A percentile compares a stretch with the other conserved stretches of the same genome.
Conservation (phyloP, 305 asterid species). For the Euphrasia arctica region DNA sequence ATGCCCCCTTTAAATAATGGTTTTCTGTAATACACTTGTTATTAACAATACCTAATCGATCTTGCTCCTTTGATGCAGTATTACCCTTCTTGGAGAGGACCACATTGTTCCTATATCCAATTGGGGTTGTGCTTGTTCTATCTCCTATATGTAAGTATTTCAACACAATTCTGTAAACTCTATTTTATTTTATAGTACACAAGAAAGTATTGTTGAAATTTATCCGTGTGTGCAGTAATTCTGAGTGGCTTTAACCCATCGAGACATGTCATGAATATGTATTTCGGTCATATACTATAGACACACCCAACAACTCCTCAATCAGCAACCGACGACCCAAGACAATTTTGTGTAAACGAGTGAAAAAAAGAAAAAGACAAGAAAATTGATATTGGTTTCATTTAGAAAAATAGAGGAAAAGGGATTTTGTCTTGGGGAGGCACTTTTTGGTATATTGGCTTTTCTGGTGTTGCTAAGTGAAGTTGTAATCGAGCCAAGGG, state of each 20-base stretch:
- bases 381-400: slow-evolving; percentile 18
- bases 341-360: slow-evolving; percentile 25
- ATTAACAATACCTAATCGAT: neutral
- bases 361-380: neutral
- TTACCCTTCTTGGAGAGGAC: slow-evolving; percentile 69
- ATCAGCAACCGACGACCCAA: slow-evolving; percentile 18
- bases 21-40: too few relatives aligned
- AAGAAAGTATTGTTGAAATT: too few relatives aligned
- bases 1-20: too few relatives aligned
- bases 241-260: slow-evolving; percentile 93
- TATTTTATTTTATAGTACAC: neutral
- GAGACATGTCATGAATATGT: slow-evolving; percentile 82
- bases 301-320: slow-evolving; percentile 26
- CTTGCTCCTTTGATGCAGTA: slow-evolving; percentile 36
- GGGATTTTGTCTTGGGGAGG: slow-evolving; percentile 24
- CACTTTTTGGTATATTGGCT: slow-evolving; percentile 12
- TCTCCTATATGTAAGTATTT: slow-evolving; percentile 70
- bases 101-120: slow-evolving; percentile 59
- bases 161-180: neutral
- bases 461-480: slow-evolving; percentile 21
- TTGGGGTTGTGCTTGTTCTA: slow-evolving; percentile 49
- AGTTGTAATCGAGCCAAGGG: slow-evolving; percentile 27
- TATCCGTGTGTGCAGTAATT: slow-evolving; percentile 51
- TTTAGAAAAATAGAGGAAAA: slow-evolving; percentile 3
- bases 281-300: slow-evolving; percentile 66